A percentile compares a stretch with the other conserved stretches of the same genome.
phyloP scores from a whole-genome alignment of 306 rosid species.

The Macrotyloma uniflorum region DNA sequence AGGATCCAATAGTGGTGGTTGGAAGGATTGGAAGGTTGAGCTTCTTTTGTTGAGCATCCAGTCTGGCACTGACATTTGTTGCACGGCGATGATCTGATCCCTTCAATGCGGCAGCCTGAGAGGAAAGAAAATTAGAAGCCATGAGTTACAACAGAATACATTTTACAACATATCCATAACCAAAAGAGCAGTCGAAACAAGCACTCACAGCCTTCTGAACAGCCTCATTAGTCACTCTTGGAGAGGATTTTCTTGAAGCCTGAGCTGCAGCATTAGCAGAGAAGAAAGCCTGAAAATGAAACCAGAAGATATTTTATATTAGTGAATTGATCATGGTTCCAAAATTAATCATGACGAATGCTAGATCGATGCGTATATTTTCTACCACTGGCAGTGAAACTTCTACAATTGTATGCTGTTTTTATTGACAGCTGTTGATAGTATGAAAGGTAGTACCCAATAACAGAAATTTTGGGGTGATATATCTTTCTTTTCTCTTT shows the following conservation, averaged over 20 bases:
- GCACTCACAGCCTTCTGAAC: constrained; percentile 91
- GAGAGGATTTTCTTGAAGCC: constrained; percentile 81
- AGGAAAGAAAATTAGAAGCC: constrained; percentile 19
- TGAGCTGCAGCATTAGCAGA: constrained; percentile 70
- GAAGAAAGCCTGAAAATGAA: constrained; percentile 68
- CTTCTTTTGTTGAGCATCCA: constrained; percentile 93
- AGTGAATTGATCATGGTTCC: constrained; percentile 2
- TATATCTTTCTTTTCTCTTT: not conserved
- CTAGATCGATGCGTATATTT: not conserved
- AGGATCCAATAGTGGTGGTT: constrained; percentile 93
- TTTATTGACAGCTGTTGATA: constrained; percentile 2
- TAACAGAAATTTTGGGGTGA: not conserved
- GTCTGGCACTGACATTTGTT: constrained; percentile 82
- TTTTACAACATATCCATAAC: constrained; percentile 3
- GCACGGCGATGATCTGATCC: constrained; percentile 90
- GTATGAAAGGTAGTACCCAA: not conserved
- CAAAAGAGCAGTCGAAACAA: not conserved
- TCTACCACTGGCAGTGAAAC: not conserved
- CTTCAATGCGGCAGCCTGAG: constrained; percentile 90
- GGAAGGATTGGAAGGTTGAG: constrained; percentile 95
- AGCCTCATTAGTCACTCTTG: constrained; percentile 85
- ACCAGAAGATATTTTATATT: constrained; percentile 27
- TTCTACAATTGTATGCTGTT: not conserved
- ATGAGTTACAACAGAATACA: constrained; percentile 14
- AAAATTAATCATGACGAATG: not conserved